phyloP scores from a whole-genome alignment of 345 rosid species.

The Bruguiera gymnorhiza region DNA sequence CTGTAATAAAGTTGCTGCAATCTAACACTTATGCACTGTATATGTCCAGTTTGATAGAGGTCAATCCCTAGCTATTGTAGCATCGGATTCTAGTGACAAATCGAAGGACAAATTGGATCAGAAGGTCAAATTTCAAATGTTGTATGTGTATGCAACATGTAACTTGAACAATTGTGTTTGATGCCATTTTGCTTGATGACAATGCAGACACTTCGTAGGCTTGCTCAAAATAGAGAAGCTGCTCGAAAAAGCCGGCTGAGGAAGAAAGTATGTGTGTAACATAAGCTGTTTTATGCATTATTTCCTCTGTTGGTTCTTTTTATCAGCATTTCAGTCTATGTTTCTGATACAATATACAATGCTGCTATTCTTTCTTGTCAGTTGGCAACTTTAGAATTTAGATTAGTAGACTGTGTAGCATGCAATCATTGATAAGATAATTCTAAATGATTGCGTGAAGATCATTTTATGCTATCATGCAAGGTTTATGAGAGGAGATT shows the following conservation, averaged over 20 bases:
- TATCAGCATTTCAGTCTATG: not conserved
- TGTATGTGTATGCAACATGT: slow-evolving; percentile 12
- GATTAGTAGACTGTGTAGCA: not conserved
- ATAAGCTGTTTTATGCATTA: not conserved
- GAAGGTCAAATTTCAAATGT: slow-evolving; percentile 54
- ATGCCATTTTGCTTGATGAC: slow-evolving; percentile 23
- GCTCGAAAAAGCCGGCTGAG: slow-evolving; percentile 96
- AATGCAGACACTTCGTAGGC: slow-evolving; percentile 85
- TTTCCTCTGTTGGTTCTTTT: not conserved
- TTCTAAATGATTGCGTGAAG: too few species aligned
- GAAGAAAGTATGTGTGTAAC: slow-evolving; percentile 58
- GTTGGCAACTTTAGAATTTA: not conserved
- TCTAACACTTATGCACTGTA: slow-evolving; percentile 15
- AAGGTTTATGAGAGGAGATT: too few species aligned
- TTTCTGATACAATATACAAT: not conserved
- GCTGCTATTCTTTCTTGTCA: not conserved
- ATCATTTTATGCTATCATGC: too few species aligned
- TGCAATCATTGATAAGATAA: too few species aligned
- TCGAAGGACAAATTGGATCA: slow-evolving; percentile 89
- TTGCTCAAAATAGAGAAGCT: slow-evolving; percentile 98
- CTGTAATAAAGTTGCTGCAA: slow-evolving; percentile 4
- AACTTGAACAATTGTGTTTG: slow-evolving; percentile 9
- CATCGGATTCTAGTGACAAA: slow-evolving; percentile 92
- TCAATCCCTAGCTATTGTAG: slow-evolving; percentile 39
- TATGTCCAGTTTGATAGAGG: slow-evolving; percentile 67